A percentile compares a stretch with the other conserved stretches of the same genome.
Evolutionary conservation across 495 filamentous ascomycete species (phyloP).

Genomic region (Paragyromitra xinjiangensis): DNA sequence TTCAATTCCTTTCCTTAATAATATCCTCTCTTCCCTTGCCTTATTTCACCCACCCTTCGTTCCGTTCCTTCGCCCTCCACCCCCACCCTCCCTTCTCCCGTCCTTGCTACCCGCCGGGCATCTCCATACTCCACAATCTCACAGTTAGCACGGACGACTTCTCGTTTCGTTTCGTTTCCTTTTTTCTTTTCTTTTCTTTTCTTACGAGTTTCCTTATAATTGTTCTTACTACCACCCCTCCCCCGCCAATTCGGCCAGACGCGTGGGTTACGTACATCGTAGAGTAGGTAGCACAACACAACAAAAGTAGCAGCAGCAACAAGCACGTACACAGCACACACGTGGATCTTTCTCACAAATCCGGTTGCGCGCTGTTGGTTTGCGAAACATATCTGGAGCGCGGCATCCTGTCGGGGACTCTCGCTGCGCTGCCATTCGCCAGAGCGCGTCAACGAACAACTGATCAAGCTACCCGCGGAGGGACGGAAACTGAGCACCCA

Average conservation of each 20-base stretch:
- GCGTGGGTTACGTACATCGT: conserved; percentile 37
- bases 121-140: conserved; percentile 18
- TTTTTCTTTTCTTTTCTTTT: conserved; percentile 44
- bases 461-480: conserved; percentile 40
- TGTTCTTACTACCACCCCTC: conserved; percentile 12
- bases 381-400: conserved; percentile 40
- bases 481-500: conserved; percentile 26
- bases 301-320: conserved; percentile 19
- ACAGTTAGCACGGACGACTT: conserved; percentile 39
- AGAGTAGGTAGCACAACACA: conserved; percentile 10
- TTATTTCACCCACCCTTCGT: conserved; percentile 35
- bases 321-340: conserved; percentile 41
- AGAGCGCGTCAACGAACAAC: conserved; percentile 46
- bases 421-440: conserved; percentile 24
- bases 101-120: conserved; percentile 19
- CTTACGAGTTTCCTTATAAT: conserved; percentile 37
- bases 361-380: conserved; percentile 47
- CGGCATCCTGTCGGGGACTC: conserved; percentile 33
- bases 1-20: conserved; percentile 49
- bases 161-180: conserved; percentile 28
- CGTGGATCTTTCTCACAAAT: conserved; percentile 46
- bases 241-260: conserved; percentile 47
- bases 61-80: conserved; percentile 14
- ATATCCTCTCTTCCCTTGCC: conserved; percentile 28
- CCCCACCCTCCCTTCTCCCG: conserved; percentile 35